Percentiles rank a stretch among this genome's conserved stretches.
These are phyloP conservation scores for Tricholoma bakamatsutake DNA, from an alignment of 768 basidiomycete genomes.

Conservation along the genomic window DNA sequence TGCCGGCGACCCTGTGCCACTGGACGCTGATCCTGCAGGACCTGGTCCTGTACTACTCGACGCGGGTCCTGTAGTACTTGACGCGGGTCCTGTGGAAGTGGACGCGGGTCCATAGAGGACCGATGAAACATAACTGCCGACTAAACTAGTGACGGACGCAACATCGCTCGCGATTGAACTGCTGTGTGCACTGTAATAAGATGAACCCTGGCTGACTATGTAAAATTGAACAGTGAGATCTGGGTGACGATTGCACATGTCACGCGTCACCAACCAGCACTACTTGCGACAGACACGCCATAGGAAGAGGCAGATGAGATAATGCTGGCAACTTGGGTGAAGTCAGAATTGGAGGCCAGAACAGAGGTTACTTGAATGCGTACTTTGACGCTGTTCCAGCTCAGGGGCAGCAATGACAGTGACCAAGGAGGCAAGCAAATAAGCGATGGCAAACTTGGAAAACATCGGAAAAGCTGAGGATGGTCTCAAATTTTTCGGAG, in stretches of 20 bases:
- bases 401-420: slow-evolving; percentile 31
- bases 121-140: no score
- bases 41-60: no score
- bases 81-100: no score
- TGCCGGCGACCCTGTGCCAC: slow-evolving; percentile 18
- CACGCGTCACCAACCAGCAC: slow-evolving; percentile 19
- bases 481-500: background rate
- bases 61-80: no score
- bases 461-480: slow-evolving; percentile 30
- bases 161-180: slow-evolving; percentile 32
- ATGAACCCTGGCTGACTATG: no score
- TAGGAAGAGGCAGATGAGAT: slow-evolving; percentile 33
- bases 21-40: no score
- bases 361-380: slow-evolving; percentile 7
- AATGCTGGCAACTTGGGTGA: slow-evolving; percentile 28
- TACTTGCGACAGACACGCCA: slow-evolving; percentile 24
- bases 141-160: slow-evolving; percentile 17
- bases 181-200: slow-evolving; percentile 10
- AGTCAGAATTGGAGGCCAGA: slow-evolving; percentile 6
- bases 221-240: slow-evolving; percentile 8
- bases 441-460: slow-evolving; percentile 29
- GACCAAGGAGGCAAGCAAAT: slow-evolving; percentile 29
- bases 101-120: no score
- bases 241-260: background rate
- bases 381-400: slow-evolving; percentile 40